Percentiles rank a stretch among this genome's conserved stretches.
Evolutionary conservation across 2,329 filamentous ascomycete species (phyloP).

Genomic region (Epichloe glyceriae): DNA sequence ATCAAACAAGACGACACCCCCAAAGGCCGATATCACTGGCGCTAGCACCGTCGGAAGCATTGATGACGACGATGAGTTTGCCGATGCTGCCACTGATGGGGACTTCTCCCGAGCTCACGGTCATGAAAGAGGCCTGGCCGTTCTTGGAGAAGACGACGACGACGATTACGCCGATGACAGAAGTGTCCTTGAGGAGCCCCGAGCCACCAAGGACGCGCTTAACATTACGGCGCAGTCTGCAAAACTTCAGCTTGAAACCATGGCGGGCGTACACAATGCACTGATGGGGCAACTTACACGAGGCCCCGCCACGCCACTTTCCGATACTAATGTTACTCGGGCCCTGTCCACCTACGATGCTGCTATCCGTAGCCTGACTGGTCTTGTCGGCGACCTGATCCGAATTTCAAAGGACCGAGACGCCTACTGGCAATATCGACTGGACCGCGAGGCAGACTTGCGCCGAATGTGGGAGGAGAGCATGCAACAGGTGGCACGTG

Average conservation of each 20-base stretch:
- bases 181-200: constrained; percentile 61
- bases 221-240: constrained; percentile 95
- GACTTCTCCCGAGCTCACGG: constrained; percentile 24
- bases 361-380: constrained; percentile 76
- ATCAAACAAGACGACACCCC: constrained; percentile 15
- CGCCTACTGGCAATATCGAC: constrained; percentile 89
- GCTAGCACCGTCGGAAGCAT: constrained; percentile 35
- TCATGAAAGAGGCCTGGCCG: constrained; percentile 20
- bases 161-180: constrained; percentile 62
- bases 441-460: constrained; percentile 84
- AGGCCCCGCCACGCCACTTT: constrained; percentile 60
- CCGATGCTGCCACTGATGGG: constrained; percentile 33
- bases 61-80: constrained; percentile 42
- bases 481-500: constrained; percentile 90
- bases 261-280: constrained; percentile 75
- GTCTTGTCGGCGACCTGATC: constrained; percentile 71
- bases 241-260: constrained; percentile 79
- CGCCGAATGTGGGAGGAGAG: constrained; percentile 97
- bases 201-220: constrained; percentile 80
- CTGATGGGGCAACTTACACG: constrained; percentile 54
- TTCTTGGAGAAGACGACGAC: constrained; percentile 36
- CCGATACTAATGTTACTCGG: constrained; percentile 62
- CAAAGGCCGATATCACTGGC: constrained; percentile 23
- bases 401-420: constrained; percentile 91
- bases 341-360: constrained; percentile 78